Evolutionary conservation across 768 basidiomycete genomes (phyloP), one percentile per base, ranked within the genome.

Genomic region (Russula earlei): DNA sequence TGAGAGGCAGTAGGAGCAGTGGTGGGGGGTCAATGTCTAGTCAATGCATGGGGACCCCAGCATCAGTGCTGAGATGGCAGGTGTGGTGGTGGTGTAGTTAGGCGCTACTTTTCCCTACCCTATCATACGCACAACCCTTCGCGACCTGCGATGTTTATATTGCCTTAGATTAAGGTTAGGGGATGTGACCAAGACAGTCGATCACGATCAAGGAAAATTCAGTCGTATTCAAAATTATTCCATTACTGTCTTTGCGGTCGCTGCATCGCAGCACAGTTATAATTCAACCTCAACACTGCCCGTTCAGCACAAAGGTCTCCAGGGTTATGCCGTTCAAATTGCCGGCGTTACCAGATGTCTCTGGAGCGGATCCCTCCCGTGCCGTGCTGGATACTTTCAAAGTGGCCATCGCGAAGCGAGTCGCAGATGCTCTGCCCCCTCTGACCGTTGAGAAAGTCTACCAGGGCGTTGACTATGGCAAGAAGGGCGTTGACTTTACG

Each of bases 401-500:
- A 52, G 83, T 78, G n/a, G 79, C 89, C 37, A 87, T 91, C 63
- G 89, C 92, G 4, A 76, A 83, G 64, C 76, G 78, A 58, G 66
- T 91, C 27, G 79, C 82, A 8, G 82, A 85, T 49, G 77, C 81
- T 0, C 70, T 91, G 7, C 81, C 83, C 27, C 70, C 71, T 2
- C 70, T 95, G 49, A 76, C 84, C 0, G 58, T 91, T 25, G 87
- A 88, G 38, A 82, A 89, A 64, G 91, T 84, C 0, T 96, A 89
- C 70, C 68, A 77, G 22, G 93, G 89, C 20, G 85, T 96, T 0
- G 87, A 93, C 67, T 88, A 85, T 60, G 91, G 89, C 34, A 91
- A 94, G 72, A 94, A 94, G 70, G 91, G 88, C n/a, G 84, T 79
- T 42, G 95, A 98, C 71, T 92, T 96, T 63, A 87, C 87, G 0